Evolutionary conservation across 345 rosid species (phyloP).

Genomic region (Arabidopsis suecica): DNA sequence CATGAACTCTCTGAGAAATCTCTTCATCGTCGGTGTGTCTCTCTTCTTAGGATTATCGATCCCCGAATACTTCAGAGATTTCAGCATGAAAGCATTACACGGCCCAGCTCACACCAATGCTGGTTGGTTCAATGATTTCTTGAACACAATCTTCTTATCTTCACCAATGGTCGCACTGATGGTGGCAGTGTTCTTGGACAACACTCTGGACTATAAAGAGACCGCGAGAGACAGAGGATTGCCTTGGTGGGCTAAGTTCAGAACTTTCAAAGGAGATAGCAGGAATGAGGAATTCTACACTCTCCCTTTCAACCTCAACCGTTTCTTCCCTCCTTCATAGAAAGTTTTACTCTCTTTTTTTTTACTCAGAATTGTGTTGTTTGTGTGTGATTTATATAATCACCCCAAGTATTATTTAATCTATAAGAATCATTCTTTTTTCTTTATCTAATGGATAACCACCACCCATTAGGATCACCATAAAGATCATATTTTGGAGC

Average conservation of each 20-base stretch:
- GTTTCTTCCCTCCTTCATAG: conserved; percentile 92
- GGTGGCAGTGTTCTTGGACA: conserved; percentile 83
- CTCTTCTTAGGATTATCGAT: conserved; percentile 88
- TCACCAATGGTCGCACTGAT: conserved; percentile 87
- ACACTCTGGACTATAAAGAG: conserved; percentile 88
- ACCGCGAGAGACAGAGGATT: conserved; percentile 87
- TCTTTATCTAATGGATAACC: not conserved
- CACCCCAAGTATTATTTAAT: conserved; percentile 35
- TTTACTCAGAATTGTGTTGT: not conserved
- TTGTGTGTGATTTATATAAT: conserved; percentile 32
- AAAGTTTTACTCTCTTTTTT: conserved; percentile 8
- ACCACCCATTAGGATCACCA: conserved; percentile 7
- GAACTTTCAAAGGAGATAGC: conserved; percentile 86
- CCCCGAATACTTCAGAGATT: conserved; percentile 89
- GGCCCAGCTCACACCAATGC: conserved; percentile 92
- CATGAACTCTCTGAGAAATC: conserved; percentile 98
- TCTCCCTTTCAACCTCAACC: conserved; percentile 93
- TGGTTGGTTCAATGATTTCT: conserved; percentile 98
- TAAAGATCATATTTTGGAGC: conserved; percentile 16
- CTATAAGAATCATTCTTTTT: conserved; percentile 29
- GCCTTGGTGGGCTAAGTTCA: conserved; percentile 97
- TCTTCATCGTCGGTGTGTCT: conserved; percentile 83
- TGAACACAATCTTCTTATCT: conserved; percentile 91
- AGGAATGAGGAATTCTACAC: conserved; percentile 94
- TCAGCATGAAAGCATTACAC: conserved; percentile 76